Conservation (phyloP, 352 stramenopile species). For the Phytophthora chlamydospora region DNA sequence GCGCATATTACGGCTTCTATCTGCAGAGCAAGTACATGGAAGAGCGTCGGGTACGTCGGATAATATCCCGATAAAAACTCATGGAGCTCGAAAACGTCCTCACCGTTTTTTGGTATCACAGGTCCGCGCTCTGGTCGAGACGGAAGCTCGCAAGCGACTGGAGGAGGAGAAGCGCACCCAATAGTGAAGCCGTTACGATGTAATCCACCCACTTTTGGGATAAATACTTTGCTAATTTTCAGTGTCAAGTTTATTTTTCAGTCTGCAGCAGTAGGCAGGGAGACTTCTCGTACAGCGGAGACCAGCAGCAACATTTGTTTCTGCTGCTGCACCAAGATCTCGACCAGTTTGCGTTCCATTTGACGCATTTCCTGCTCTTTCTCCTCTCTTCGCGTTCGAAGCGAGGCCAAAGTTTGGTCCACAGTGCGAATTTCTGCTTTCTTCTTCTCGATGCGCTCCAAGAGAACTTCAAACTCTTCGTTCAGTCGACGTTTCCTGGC, state of each 20-base stretch:
- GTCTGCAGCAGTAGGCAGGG: slow-evolving; percentile 14
- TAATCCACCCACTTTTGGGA: slow-evolving; percentile 20
- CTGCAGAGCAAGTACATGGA: slow-evolving; percentile 87
- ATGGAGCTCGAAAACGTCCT: background rate
- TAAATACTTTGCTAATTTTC: slow-evolving; percentile 19
- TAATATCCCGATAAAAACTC: background rate
- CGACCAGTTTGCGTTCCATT: slow-evolving; percentile 81
- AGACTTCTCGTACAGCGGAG: slow-evolving; percentile 47
- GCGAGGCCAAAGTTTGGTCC: slow-evolving; percentile 64
- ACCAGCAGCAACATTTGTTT: slow-evolving; percentile 74
- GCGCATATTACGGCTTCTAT: slow-evolving; percentile 84
- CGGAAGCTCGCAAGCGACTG: slow-evolving; percentile 64
- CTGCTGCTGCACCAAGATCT: slow-evolving; percentile 87
- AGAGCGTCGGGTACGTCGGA: slow-evolving; percentile 59
- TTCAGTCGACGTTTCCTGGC: slow-evolving; percentile 84
- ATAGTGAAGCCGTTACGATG: slow-evolving; percentile 12
- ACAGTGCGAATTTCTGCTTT: slow-evolving; percentile 60
- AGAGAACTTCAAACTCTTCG: slow-evolving; percentile 78
- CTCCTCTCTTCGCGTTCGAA: slow-evolving; percentile 59
- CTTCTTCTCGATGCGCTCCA: slow-evolving; percentile 80
- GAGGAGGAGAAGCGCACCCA: slow-evolving; percentile 40
- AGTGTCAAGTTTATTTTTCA: slow-evolving; percentile 1
- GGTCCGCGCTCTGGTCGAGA: slow-evolving; percentile 67
- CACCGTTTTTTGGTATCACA: slow-evolving; percentile 27
- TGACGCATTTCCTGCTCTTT: slow-evolving; percentile 81